Evolutionary conservation across 179 eudicot genomes (phyloP).

Genomic region (Silene vulgaris): DNA sequence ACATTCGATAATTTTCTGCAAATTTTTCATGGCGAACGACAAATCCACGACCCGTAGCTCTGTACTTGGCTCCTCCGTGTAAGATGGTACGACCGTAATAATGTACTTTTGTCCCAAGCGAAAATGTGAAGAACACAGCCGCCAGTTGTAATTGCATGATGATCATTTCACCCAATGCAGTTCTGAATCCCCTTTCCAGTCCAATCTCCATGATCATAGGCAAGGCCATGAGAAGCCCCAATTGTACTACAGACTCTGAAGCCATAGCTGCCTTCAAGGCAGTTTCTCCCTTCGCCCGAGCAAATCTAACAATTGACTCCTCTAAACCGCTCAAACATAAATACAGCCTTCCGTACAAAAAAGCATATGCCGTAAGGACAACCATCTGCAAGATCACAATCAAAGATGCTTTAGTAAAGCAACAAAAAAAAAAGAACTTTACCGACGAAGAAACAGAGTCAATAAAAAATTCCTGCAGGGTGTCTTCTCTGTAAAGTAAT

Average conservation of each 20-base stretch:
- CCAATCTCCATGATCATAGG: conserved; percentile 98
- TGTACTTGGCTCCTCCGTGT: conserved; percentile 94
- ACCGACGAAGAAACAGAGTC: not conserved
- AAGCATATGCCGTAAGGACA: conserved; percentile 78
- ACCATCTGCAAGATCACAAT: conserved; percentile 55
- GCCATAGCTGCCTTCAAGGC: conserved; percentile 72
- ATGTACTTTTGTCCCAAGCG: conserved; percentile 87
- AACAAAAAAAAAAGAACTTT: not conserved
- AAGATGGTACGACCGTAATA: conserved; percentile 87
- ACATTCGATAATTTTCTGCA: conserved; percentile 91
- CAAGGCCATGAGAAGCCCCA: conserved; percentile 77
- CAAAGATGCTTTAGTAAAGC: conserved; percentile 22
- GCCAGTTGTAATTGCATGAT: conserved; percentile 88
- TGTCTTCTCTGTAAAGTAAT: not conserved
- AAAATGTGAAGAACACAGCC: conserved; percentile 87
- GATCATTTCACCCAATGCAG: conserved; percentile 69
- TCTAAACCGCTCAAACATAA: conserved; percentile 83
- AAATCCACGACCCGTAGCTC: conserved; percentile 98
- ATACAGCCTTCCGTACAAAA: conserved; percentile 80
- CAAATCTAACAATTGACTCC: conserved; percentile 50
- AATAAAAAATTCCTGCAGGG: not conserved
- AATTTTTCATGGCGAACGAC: conserved; percentile 93
- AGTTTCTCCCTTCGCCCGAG: conserved; percentile 59
- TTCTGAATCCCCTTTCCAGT: conserved; percentile 82
- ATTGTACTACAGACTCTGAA: conserved; percentile 77